Percentiles rank a stretch among this genome's conserved stretches.
phyloP scores from a whole-genome alignment of 257 asterid species.

The Fraxinus anomala region DNA sequence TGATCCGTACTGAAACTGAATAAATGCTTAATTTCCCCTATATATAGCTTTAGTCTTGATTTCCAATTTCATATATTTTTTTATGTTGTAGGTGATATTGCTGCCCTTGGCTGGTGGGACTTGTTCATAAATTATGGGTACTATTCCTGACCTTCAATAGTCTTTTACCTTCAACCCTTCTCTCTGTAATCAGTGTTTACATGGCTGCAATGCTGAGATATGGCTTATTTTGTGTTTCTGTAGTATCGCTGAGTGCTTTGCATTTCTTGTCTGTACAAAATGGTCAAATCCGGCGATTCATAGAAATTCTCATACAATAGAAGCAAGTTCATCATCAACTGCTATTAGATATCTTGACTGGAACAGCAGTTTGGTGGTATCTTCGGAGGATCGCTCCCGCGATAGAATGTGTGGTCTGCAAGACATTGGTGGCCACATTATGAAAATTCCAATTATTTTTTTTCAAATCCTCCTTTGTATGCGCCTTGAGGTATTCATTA shows the following conservation, averaged over 20 bases:
- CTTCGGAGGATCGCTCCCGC: slow-evolving; percentile 64
- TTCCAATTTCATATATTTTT: slow-evolving; percentile 1
- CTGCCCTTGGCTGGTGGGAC: slow-evolving; percentile 98
- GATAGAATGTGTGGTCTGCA: slow-evolving; percentile 75
- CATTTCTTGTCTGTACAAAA: slow-evolving; percentile 97
- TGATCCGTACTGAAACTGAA: slow-evolving; percentile 3
- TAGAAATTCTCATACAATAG: slow-evolving; percentile 58
- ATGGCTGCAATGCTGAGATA: slow-evolving; percentile 31
- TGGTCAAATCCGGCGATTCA: slow-evolving; percentile 97
- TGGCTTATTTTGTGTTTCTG: slow-evolving; percentile 29
- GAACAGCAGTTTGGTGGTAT: slow-evolving; percentile 72
- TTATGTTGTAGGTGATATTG: slow-evolving; percentile 66
- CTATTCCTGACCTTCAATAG: slow-evolving; percentile 16
- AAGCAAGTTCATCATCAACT: slow-evolving; percentile 75
- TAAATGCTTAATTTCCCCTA: slow-evolving; percentile 17
- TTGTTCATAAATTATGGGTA: slow-evolving; percentile 94
- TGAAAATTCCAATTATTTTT: slow-evolving; percentile 82
- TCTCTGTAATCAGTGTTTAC: slow-evolving; percentile 26
- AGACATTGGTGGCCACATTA: slow-evolving; percentile 93
- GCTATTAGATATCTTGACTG: slow-evolving; percentile 69
- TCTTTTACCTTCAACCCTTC: slow-evolving; percentile 25
- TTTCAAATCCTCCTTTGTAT: slow-evolving; percentile 94
- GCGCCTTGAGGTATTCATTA: slow-evolving; percentile 79
- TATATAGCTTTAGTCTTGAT: slow-evolving; percentile 14
- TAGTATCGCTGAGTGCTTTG: slow-evolving; percentile 97